Evolutionary conservation across 495 filamentous ascomycete genomes (phyloP).

Genomic region (Evansstolkia leycettana): DNA sequence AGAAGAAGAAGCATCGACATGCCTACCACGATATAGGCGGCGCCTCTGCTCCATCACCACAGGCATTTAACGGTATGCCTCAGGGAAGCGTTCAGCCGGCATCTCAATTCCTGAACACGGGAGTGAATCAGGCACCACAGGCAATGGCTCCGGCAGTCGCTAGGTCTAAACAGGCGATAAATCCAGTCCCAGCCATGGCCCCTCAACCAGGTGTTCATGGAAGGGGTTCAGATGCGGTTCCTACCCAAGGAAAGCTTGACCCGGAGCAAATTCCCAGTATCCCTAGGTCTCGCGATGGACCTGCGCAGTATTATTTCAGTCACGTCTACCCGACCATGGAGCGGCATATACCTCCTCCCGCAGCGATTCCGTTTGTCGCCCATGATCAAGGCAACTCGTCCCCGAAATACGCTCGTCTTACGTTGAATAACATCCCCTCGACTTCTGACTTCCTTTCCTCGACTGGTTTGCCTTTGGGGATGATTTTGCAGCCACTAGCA

Average conservation of each 20-base stretch:
- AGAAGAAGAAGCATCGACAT: conserved; percentile 89
- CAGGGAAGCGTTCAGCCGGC: conserved; percentile 40
- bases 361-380: conserved; percentile 79
- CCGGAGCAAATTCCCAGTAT: conserved; percentile 92
- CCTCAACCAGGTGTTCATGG: conserved; percentile 38
- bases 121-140: conserved; percentile 37
- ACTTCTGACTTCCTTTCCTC: conserved; percentile 65
- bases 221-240: conserved; percentile 26
- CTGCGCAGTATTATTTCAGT: conserved; percentile 70
- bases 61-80: conserved; percentile 50
- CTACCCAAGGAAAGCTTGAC: conserved; percentile 68
- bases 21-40: conserved; percentile 82
- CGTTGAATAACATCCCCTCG: conserved; percentile 82
- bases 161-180: conserved; percentile 28
- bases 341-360: conserved; percentile 78
- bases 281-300: conserved; percentile 68
- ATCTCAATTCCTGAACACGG: conserved; percentile 63
- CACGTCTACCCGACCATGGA: conserved; percentile 93
- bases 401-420: conserved; percentile 83
- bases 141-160: conserved; percentile 42
- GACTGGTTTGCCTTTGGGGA: conserved; percentile 74
- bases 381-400: conserved; percentile 95
- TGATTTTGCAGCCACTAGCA: conserved; percentile 83
- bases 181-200: conserved; percentile 40
- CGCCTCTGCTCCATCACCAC: conserved; percentile 33